Base-by-base conservation (phyloP, 1,139 yeast genomes). In the Williopsis jadinii region DNA sequence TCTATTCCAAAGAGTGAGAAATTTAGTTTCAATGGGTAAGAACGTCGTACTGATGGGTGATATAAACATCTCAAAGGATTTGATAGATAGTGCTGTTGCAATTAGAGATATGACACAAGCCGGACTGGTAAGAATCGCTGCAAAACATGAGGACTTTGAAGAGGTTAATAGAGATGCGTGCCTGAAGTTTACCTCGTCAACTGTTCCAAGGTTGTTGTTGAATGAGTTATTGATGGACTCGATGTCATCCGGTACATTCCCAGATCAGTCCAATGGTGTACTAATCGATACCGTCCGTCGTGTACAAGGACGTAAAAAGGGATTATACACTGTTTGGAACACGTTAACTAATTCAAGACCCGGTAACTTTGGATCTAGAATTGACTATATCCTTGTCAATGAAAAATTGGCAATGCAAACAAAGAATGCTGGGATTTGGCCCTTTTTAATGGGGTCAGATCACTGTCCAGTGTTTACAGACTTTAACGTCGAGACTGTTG, bases 281-380 rank as follows among this genome's bases (percentile, higher is more conserved):
- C 58, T 87, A 30, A 62, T 69, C 40, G 98, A 92, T 56, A 68
- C 87, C 0, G 76, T 85, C 0, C 67, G 98, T 38, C 58, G 61
- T 28, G 47, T 59, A 3, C 82, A 80, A 48, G 81, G 83, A 1
- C 48, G 64, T 26, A 65, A 80, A 41, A 60, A 73, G 57, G 77
- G 75, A 27, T 70, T 88, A 76, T 92, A 84, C 55, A 90, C 97
- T 0, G 95, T 92, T 39, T 92, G 98, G 98, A 90, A 88, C 57
- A 83, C 92, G 2, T 61, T 80, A 50, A 75, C 77, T 35, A 83
- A 83, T 47, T 75, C 86, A n/a, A 65, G 98, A 30, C 88, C 90
- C 3, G 69, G 81, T 2, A 92, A 92, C 57, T 84, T 72, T 60
- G 97, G 98, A 0, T 83, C 96, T 2, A 68, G 98, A 39, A 83